Base-by-base conservation (phyloP, 371 early-diverging fungal species). In the Mortierella sp. region DNA sequence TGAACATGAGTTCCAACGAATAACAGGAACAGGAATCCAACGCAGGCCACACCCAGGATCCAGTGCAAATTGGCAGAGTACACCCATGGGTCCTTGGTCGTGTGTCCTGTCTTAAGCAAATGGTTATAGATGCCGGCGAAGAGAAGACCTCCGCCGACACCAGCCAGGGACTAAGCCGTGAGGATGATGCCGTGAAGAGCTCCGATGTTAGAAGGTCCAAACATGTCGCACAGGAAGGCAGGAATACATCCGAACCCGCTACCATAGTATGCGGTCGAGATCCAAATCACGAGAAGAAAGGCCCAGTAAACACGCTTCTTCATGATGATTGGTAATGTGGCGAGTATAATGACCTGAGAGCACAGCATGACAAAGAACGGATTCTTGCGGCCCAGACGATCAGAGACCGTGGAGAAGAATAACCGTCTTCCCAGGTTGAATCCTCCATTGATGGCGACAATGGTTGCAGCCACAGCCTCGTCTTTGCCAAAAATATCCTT, bases 201-300 rank as follows among this genome's bases (percentile, higher is more conserved):
- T 24, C 91, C 88, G 38, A 87, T 86, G 76, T 89, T 89, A 72
- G 83, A 84, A 46, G 84, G 78, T 4, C 89, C 89, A 71, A 87
- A 91, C 87, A 88, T 87, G 59, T 91, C 91, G 45, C 89, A 81
- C 3, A 91, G 79, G 80, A 89, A 89, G 21, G 89, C 89, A 0
- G 89, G 91, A 43, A 91, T 89, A 68, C 87, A 82, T 12, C 89
- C 91, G 49, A 88, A 89, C 8, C 89, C 91, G 24, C 85, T 85
- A 24, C 87, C 87, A 27, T 87, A 87, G 80, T 81, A 85, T 5
- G 82, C 57, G 0, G 85, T 84, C 27, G 83, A 67, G 21, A 78
- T 58, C 82, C 85, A 86, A 45, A 86, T 71, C 21, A 82, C 70
- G 14, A 74, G 47, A 31, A 88, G 61, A 64, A 85, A 87, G 3